These are phyloP conservation scores for Lolium perenne DNA, from an alignment of 176 grass and related monocot genomes.

Conservation along the genomic window DNA sequence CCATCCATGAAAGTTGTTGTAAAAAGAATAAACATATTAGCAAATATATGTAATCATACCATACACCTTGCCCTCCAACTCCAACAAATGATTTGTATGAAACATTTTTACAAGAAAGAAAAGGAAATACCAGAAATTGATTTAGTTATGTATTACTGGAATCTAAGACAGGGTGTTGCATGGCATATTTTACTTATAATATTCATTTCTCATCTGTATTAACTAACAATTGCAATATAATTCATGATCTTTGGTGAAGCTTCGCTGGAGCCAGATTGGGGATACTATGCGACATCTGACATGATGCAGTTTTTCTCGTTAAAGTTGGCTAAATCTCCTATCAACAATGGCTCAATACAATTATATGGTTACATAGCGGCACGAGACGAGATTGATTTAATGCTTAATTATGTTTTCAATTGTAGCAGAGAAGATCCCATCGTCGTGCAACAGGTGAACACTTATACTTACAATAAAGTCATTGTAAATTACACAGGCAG, in stretches of 20 bases:
- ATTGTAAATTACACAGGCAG: no score
- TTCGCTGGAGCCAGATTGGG: neutral
- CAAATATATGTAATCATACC: no score
- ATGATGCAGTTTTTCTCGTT: neutral
- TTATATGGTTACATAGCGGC: constrained; percentile 1
- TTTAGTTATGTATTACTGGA: no score
- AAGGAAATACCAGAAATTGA: no score
- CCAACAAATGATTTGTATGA: no score
- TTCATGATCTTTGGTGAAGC: neutral
- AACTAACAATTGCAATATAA: neutral
- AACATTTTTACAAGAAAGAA: no score
- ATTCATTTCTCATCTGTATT: neutral
- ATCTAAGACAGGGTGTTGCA: no score
- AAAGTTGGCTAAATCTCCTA: neutral
- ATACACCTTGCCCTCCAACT: no score
- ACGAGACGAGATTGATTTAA: neutral
- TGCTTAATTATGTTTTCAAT: constrained; percentile 11
- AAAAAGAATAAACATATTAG: no score
- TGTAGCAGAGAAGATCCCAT: neutral
- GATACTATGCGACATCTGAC: neutral
- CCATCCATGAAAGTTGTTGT: no score
- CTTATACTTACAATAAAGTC: no score
- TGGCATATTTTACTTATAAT: neutral
- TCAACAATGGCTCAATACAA: neutral
- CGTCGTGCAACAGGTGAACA: neutral